A percentile compares a stretch with the other conserved stretches of the same genome.
Evolutionary conservation across 169 alveolate genomes (phyloP).

Genomic region (Cryptosporidium tyzzeri): DNA sequence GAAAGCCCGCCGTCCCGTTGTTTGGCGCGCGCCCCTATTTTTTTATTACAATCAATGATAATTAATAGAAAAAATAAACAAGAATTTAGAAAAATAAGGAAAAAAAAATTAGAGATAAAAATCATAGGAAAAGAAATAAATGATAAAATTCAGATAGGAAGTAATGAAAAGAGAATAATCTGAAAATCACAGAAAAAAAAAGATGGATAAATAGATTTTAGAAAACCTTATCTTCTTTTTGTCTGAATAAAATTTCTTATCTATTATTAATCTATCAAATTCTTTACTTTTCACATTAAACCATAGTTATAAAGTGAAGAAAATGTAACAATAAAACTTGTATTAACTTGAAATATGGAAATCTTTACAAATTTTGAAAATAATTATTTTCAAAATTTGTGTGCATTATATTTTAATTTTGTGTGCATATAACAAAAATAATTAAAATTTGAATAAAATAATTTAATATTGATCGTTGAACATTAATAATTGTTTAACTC

Average conservation of each 20-base stretch:
- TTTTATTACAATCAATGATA: no score
- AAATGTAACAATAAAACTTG: not conserved
- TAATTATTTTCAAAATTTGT: not conserved
- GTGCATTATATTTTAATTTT: not conserved
- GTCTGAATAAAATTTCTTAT: not conserved
- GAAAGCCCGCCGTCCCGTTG: constrained; percentile 41
- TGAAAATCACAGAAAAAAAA: no score
- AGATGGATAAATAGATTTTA: not conserved
- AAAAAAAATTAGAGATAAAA: no score
- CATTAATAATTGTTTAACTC: not conserved
- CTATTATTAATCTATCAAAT: not conserved
- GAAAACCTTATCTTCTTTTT: not conserved
- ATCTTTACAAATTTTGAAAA: not conserved
- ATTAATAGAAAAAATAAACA: no score
- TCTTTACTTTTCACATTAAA: not conserved
- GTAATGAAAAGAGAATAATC: no score
- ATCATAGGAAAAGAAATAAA: not conserved
- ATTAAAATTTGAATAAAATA: not conserved
- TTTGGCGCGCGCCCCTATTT: not conserved
- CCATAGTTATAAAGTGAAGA: not conserved
- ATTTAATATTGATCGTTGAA: not conserved
- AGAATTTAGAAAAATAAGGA: not conserved
- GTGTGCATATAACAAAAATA: not conserved
- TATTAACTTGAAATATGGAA: not conserved
- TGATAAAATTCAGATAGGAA: no score